These are phyloP conservation scores for Torulaspora maleeae DNA, from an alignment of 805 yeast genomes.

Conservation along the genomic window DNA sequence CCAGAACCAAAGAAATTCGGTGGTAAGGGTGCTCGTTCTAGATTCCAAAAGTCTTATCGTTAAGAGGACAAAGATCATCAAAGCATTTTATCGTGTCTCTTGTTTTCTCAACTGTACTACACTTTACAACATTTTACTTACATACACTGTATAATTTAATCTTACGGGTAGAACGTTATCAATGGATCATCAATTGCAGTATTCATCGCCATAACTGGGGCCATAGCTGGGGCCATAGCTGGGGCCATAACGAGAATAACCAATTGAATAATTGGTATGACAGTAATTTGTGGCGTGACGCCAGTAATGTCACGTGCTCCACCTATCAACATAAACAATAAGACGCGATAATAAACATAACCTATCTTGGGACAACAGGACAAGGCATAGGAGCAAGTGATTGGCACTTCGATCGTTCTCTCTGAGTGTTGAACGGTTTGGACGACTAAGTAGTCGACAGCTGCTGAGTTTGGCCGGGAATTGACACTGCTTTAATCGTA, in stretches of 20 bases:
- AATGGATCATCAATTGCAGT: background rate
- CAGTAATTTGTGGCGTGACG: constrained; percentile 1
- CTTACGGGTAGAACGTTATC: constrained; percentile 31
- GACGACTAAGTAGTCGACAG: background rate
- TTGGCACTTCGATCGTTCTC: background rate
- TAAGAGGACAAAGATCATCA: constrained; percentile 64
- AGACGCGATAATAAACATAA: constrained; percentile 1
- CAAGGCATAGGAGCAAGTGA: background rate
- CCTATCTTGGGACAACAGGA: background rate
- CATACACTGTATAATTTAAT: constrained; percentile 34
- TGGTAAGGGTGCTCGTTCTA: constrained; percentile 99
- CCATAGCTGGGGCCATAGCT: background rate
- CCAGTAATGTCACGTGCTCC: background rate
- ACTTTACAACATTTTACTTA: constrained; percentile 19
- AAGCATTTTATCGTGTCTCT: constrained; percentile 14
- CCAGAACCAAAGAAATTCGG: constrained; percentile 99
- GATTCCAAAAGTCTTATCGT: constrained; percentile 99
- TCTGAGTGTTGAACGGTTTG: background rate
- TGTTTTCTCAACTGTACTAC: constrained; percentile 15
- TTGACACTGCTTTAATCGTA: background rate
- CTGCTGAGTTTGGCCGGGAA: background rate
- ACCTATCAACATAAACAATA: background rate
- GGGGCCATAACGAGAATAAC: no score
- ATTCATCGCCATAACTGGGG: background rate
- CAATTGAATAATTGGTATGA: no score